Percentiles rank a stretch among this genome's conserved stretches.
These are phyloP conservation scores for Trypanosoma congolense DNA, from an alignment of 208 protist species.

Conservation along the genomic window DNA sequence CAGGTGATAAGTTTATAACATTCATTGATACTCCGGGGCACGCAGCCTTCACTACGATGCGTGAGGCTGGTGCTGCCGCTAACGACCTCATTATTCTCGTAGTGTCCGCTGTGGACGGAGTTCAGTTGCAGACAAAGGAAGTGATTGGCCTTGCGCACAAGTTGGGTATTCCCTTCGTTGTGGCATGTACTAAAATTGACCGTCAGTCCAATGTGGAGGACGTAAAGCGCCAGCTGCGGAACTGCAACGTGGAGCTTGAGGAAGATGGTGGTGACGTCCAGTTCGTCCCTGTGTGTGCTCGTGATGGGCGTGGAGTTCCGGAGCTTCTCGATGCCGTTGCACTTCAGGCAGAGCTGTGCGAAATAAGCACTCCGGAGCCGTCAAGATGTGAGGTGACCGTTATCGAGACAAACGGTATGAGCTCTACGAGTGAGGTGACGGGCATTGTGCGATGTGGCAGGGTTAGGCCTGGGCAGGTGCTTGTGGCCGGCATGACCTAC, in stretches of 20 bases:
- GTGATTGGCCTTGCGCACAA: slow-evolving; percentile 79
- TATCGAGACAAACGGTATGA: slow-evolving; percentile 79
- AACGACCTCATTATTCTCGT: slow-evolving; percentile 97
- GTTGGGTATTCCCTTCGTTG: slow-evolving; percentile 83
- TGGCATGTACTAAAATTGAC: slow-evolving; percentile 98
- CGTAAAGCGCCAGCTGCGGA: slow-evolving; percentile 79
- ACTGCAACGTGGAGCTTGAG: slow-evolving; percentile 83
- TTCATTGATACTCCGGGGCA: slow-evolving; percentile 99
- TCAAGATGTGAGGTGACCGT: slow-evolving; percentile 86
- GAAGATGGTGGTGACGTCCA: slow-evolving; percentile 93
- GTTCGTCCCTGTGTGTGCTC: slow-evolving; percentile 87
- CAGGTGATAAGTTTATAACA: slow-evolving; percentile 73
- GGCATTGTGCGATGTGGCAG: slow-evolving; percentile 82
- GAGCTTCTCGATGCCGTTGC: slow-evolving; percentile 87
- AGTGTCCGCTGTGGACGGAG: slow-evolving; percentile 94
- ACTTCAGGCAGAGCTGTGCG: slow-evolving; percentile 87
- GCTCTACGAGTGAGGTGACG: slow-evolving; percentile 41
- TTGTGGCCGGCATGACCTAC: slow-evolving; percentile 77
- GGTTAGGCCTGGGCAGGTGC: slow-evolving; percentile 56
- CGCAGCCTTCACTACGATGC: slow-evolving; percentile 93
- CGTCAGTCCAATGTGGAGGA: slow-evolving; percentile 74
- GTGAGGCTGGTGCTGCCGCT: slow-evolving; percentile 88
- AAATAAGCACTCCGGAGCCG: slow-evolving; percentile 75
- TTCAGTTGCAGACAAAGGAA: slow-evolving; percentile 93
- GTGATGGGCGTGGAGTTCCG: slow-evolving; percentile 79